Percentiles rank a stretch among this genome's conserved stretches.
Conservation (phyloP, 208 protist species). For the Leptomonas seymouri region DNA sequence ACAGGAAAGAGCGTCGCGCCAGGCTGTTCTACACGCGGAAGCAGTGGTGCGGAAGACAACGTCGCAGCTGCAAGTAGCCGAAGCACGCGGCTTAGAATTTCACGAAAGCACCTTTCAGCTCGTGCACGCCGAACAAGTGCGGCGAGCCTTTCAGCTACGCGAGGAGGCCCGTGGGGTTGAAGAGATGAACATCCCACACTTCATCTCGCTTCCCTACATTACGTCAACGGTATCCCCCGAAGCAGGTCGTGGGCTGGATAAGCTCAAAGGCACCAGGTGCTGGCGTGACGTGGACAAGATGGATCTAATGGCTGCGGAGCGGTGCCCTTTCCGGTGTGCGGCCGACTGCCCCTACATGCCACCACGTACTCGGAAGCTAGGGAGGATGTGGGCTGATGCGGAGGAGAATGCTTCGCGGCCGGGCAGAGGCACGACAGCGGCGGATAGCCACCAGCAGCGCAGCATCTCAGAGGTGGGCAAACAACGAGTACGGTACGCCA, state of each 20-base stretch:
- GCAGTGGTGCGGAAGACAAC: constrained; percentile 29
- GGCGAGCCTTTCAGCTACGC: constrained; percentile 41
- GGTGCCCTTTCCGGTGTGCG: constrained; percentile 47
- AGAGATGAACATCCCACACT: constrained; percentile 34
- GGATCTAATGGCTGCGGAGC: constrained; percentile 37
- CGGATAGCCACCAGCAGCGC: not conserved
- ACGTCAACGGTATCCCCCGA: not conserved
- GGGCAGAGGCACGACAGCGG: not conserved
- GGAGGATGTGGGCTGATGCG: constrained; percentile 13
- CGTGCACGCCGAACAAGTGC: constrained; percentile 37
- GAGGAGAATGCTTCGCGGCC: not conserved
- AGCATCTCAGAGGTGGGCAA: constrained; percentile 24
- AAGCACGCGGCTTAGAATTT: constrained; percentile 23
- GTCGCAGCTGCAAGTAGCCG: constrained; percentile 19
- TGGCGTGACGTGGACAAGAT: constrained; percentile 30
- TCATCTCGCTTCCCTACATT: constrained; percentile 20
- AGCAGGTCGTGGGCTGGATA: not conserved
- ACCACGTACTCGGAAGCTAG: constrained; percentile 17
- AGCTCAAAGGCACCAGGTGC: not conserved
- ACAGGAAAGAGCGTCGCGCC: constrained; percentile 20
- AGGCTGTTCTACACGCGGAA: constrained; percentile 14
- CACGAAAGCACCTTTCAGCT: constrained; percentile 30
- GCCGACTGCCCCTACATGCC: constrained; percentile 49
- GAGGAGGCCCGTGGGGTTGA: constrained; percentile 45
- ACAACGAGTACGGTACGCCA: constrained; percentile 25